Conservation (phyloP, 2,329 filamentous ascomycete genomes). For the Zasmidium citrigriseum region DNA sequence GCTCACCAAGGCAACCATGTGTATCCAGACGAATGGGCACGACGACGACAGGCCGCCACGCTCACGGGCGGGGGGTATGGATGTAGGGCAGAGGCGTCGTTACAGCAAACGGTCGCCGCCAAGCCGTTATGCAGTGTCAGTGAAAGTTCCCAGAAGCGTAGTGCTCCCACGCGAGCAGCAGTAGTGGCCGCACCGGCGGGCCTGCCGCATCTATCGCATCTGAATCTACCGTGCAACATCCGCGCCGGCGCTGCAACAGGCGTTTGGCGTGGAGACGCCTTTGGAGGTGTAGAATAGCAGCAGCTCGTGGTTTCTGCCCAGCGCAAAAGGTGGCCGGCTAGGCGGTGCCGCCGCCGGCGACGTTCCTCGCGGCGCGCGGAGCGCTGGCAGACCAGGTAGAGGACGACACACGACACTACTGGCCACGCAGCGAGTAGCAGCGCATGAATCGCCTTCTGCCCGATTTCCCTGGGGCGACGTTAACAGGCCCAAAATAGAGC, state of each 20-base stretch:
- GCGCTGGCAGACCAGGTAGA: no score
- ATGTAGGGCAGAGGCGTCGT: neutral
- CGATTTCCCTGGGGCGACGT: neutral
- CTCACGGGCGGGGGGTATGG: no score
- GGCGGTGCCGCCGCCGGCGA: no score
- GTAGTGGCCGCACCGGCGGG: neutral
- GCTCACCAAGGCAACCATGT: neutral
- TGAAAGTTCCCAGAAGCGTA: neutral
- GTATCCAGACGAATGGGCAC: neutral
- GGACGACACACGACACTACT: neutral
- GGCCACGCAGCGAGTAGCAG: neutral
- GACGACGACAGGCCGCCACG: no score
- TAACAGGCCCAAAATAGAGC: neutral
- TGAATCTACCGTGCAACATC: no score
- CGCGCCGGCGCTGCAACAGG: neutral
- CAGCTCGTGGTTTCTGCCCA: no score
- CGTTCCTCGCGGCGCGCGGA: no score
- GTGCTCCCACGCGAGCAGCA: neutral
- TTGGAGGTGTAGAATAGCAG: no score
- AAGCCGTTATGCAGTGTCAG: neutral
- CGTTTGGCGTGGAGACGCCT: no score
- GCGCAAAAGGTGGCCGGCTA: no score
- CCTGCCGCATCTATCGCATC: no score
- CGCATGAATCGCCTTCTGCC: neutral
- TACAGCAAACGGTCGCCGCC: neutral